Evolutionary conservation across 2,329 filamentous ascomycete species (phyloP), one percentile per base, ranked within the genome.

Genomic region (Diaporthe ampelina): DNA sequence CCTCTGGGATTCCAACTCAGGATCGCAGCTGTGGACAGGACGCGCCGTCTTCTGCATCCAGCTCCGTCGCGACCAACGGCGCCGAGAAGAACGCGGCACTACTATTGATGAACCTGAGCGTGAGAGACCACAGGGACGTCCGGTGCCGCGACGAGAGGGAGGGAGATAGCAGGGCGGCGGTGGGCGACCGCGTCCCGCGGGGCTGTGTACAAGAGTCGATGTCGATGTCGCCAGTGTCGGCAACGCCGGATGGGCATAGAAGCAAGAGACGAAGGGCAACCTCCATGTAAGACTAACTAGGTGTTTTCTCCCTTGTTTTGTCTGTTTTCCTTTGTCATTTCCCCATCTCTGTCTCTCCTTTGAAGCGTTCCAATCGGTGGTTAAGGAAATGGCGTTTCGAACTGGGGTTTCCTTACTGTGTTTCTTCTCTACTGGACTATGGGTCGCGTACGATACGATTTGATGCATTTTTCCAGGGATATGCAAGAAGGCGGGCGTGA

Each of bases 81-180:
- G 80, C 80, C 17, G 85, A 88, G 68, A 86, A 84, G 78, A 86
- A 86, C 58, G 87, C 86, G 1, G 87, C 87, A 24, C 80, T 86
- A 74, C 78, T 87, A 8, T 79, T 88, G 50, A 84, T 88, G 85
- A 86, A 86, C 69, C 82, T 88, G 35, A 85, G 85, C 74, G 82
- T 87, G 26, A 79, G 81, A 68, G 85, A 86, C 75, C 72, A 61
- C 59, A 37, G 78, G 26, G 74, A 77, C 6, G 73, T 76, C 52
- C 65, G 50, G 26, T 40, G 32, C 32, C 40, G 26, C 59, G n/a
- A 59, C 21, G 57, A 63, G 32, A 45, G 57, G 74, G n/a, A 70
- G 52, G 43, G 24, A 56, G 58, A 72, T 74, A 73, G 72, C 52
- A 74, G 48, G 68, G 40, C 13, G 21, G 56, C 50, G n/a, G 54